A percentile compares a stretch with the other conserved stretches of the same genome.
phyloP scores from a whole-genome alignment of 495 filamentous ascomycete species.

The Aspergillus nanangensis region DNA sequence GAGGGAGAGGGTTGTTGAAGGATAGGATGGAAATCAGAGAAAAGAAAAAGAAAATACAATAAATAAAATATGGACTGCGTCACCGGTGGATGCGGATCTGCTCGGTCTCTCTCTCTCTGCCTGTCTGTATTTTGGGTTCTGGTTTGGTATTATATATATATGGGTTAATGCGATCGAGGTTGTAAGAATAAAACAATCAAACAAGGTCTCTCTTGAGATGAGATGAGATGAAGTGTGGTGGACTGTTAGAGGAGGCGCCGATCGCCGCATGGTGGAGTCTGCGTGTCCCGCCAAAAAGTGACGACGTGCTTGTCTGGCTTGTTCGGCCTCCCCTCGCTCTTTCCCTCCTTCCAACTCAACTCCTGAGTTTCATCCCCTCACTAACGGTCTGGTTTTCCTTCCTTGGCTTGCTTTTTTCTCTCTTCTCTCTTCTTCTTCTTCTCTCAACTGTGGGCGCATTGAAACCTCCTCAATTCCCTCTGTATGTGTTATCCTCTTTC shows the following conservation, averaged over 20 bases:
- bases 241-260: no score
- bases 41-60: no score
- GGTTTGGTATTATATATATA: no score
- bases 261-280: constrained; percentile 39
- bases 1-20: no score
- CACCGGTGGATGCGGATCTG: neutral
- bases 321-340: constrained; percentile 18
- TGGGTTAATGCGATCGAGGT: neutral
- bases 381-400: constrained; percentile 6
- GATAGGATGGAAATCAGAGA: no score
- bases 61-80: neutral
- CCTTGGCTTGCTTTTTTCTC: constrained; percentile 6
- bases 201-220: neutral
- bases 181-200: no score
- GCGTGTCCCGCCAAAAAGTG: constrained; percentile 33
- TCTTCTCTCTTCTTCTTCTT: constrained; percentile 2
- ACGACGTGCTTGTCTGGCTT: constrained; percentile 23
- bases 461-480: constrained; percentile 2
- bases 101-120: no score
- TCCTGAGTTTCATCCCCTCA: constrained; percentile 4
- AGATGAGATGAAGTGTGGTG: neutral
- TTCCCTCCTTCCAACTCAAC: constrained; percentile 11
- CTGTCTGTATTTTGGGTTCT: no score
- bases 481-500: no score
- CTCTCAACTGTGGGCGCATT: constrained; percentile 7